Base-by-base conservation (phyloP, 768 basidiomycete species). In the Crepidotus variabilis region DNA sequence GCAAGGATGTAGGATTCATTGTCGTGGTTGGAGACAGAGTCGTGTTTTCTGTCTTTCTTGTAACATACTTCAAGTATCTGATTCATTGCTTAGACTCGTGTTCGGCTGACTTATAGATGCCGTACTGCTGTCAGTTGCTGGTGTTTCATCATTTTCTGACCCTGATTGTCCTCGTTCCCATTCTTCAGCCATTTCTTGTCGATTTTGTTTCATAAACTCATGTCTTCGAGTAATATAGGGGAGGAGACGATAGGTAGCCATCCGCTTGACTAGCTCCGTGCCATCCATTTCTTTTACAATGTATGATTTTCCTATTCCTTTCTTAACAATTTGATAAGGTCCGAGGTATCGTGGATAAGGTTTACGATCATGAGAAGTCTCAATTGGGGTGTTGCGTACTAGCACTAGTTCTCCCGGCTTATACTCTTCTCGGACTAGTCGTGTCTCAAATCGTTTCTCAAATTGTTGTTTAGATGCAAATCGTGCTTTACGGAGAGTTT, bases 321-420 rank as follows among this genome's bases (percentile, higher is more conserved):
- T 16, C 1, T 59, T 58, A 11, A 72, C 55, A 6, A 76, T 67
- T 5, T 69, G 59, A 16, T 69, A 61, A 0, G 74, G 76, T 0
- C 74, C 72, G 3, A 72, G 59, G 55, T 76, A 76, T 0, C 64
- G 50, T 10, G 69, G 60, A 1, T 57, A 58, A 16, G 62, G 66
- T 56, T 76, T 77, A 1, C 60, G 39, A 11, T 43, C 39, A 43
- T 43, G 39, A 14, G 39, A 43, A 3, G 11, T 43, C 18, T 43
- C 47, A 49, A 49, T 49, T 6, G 47, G 3, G 2, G 47, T 6
- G 14, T 49, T 49, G 2, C 47, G 47, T 5, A 49, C 47, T 3
- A 49, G 22, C 4, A 49, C 47, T 5, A 49, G 22, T 21, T 49
- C 47, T 18, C 47, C 47, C 20, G 47, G n/a, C 6, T 23, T 49